These are phyloP conservation scores for Penicillium malachiteum DNA, from an alignment of 495 filamentous ascomycete genomes.

Conservation along the genomic window DNA sequence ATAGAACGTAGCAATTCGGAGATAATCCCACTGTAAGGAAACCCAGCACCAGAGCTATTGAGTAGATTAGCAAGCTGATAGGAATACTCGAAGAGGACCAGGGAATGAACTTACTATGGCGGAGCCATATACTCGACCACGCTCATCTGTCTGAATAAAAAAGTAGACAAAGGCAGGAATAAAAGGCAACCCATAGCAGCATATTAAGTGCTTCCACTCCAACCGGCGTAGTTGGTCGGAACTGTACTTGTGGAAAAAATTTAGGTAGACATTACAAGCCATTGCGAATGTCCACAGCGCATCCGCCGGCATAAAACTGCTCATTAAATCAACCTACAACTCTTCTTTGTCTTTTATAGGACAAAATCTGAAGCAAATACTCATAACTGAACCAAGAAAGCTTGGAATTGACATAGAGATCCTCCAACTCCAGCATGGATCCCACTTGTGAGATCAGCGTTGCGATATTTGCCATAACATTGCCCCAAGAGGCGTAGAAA, in stretches of 20 bases:
- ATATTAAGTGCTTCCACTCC: slow-evolving; percentile 69
- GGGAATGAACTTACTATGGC: slow-evolving; percentile 51
- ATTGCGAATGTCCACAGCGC: slow-evolving; percentile 80
- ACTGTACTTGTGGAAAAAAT: slow-evolving; percentile 76
- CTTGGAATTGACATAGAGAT: slow-evolving; percentile 72
- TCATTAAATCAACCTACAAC: too few species aligned
- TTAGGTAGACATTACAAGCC: slow-evolving; percentile 85
- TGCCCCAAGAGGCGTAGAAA: slow-evolving; percentile 84
- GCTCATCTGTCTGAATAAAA: slow-evolving; percentile 52
- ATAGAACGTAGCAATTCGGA: slow-evolving; percentile 78
- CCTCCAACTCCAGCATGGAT: slow-evolving; percentile 42
- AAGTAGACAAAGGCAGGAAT: slow-evolving; percentile 68
- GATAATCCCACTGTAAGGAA: slow-evolving; percentile 61
- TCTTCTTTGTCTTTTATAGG: background rate
- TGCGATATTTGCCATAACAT: slow-evolving; percentile 76
- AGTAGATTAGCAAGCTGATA: background rate
- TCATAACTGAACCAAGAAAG: slow-evolving; percentile 72
- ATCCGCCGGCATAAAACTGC: slow-evolving; percentile 74
- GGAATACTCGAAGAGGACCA: background rate
- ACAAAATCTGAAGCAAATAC: background rate
- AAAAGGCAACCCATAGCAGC: slow-evolving; percentile 76
- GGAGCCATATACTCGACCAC: slow-evolving; percentile 67
- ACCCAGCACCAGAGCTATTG: slow-evolving; percentile 82
- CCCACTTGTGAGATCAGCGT: slow-evolving; percentile 69
- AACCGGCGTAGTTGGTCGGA: slow-evolving; percentile 63